These are phyloP conservation scores for Psilocybe sp. DNA, from an alignment of 768 basidiomycete genomes.

Conservation along the genomic window DNA sequence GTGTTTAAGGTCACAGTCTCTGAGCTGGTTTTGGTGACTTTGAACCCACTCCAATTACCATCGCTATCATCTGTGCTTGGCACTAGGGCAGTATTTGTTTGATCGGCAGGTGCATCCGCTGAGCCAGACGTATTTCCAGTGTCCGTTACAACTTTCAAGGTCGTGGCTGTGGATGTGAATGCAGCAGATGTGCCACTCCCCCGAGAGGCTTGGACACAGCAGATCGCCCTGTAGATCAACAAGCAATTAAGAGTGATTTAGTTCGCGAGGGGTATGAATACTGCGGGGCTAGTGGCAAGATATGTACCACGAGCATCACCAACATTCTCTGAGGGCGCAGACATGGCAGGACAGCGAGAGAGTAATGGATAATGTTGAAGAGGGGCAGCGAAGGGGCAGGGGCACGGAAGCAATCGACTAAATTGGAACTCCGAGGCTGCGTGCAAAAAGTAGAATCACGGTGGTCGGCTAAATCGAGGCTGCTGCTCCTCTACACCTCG, in stretches of 20 bases:
- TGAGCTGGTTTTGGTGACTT: constrained; percentile 24
- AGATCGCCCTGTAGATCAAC: constrained; percentile 19
- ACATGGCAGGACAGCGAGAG: no score
- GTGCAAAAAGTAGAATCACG: no score
- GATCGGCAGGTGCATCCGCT: not conserved
- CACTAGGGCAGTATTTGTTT: constrained; percentile 3
- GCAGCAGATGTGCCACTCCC: constrained; percentile 9
- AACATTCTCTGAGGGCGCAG: no score
- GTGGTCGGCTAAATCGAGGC: constrained; percentile 2
- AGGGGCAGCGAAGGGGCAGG: no score
- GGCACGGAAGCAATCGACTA: no score
- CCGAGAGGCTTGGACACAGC: constrained; percentile 20
- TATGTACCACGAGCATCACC: constrained; percentile 24
- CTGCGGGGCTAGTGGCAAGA: not conserved
- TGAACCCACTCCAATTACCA: constrained; percentile 7
- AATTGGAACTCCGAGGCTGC: no score
- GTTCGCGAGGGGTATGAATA: not conserved
- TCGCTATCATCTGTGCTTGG: no score
- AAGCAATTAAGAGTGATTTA: constrained; percentile 6
- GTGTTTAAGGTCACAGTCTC: constrained; percentile 22
- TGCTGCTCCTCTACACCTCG: not conserved
- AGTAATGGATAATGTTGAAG: no score
- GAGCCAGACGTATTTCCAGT: no score
- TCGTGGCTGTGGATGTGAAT: constrained; percentile 11
- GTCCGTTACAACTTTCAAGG: constrained; percentile 2